phyloP scores from a whole-genome alignment of 441 rosid genomes.

The Populus tomentosa region DNA sequence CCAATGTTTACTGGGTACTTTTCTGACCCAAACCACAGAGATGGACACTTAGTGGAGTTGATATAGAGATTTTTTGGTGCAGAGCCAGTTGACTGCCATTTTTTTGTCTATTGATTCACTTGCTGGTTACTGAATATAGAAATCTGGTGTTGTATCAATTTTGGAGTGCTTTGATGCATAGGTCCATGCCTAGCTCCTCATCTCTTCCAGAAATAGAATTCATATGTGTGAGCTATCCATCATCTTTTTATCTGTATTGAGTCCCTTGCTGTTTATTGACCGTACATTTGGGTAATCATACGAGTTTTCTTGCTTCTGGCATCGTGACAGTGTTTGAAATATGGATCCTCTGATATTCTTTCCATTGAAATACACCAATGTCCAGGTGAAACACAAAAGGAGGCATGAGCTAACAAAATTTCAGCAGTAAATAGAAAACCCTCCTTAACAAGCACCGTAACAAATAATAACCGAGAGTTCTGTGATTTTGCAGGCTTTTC shows the following conservation, averaged over 20 bases:
- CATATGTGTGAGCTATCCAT: too few relatives aligned
- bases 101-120: too few relatives aligned
- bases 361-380: background rate
- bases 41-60: background rate
- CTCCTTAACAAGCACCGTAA: background rate
- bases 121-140: too few relatives aligned
- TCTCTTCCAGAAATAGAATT: too few relatives aligned
- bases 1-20: background rate
- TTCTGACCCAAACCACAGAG: background rate
- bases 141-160: too few relatives aligned
- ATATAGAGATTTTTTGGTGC: background rate
- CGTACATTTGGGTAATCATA: background rate
- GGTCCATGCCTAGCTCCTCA: too few relatives aligned
- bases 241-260: too few relatives aligned
- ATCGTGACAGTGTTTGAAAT: too few relatives aligned
- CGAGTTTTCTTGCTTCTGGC: background rate
- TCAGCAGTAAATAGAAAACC: background rate
- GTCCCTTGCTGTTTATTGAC: background rate
- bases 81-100: too few relatives aligned
- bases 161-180: too few relatives aligned
- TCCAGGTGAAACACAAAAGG: background rate
- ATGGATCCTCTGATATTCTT: background rate
- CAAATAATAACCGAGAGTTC: background rate
- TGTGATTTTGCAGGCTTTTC: slow-evolving; percentile 68
- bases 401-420: background rate